These are phyloP conservation scores for Wallacemonas collosoma DNA, from an alignment of 208 protist genomes.

Conservation along the genomic window DNA sequence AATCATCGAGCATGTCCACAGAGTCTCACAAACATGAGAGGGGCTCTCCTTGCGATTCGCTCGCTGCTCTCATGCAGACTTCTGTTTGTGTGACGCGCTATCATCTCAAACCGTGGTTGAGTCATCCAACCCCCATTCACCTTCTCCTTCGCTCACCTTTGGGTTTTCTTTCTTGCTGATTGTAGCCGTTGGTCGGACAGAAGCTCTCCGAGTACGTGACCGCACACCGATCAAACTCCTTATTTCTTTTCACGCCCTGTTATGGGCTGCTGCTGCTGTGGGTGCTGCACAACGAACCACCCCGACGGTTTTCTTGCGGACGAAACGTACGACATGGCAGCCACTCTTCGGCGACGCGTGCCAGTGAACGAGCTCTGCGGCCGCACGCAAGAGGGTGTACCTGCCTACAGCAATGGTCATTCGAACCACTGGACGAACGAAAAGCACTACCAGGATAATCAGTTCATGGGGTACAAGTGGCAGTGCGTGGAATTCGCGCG, in stretches of 20 bases:
- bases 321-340: slow-evolving; percentile 1
- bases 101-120: too few species aligned
- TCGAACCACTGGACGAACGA: slow-evolving; percentile 42
- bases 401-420: slow-evolving; percentile 75
- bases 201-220: too few species aligned
- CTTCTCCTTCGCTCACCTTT: too few species aligned
- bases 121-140: too few species aligned
- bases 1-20: too few species aligned
- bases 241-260: not conserved
- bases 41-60: too few species aligned
- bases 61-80: too few species aligned
- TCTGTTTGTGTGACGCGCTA: too few species aligned
- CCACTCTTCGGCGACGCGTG: slow-evolving; percentile 11
- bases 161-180: not conserved
- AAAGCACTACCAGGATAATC: slow-evolving; percentile 45
- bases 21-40: too few species aligned
- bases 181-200: too few species aligned
- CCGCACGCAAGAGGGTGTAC: slow-evolving; percentile 50
- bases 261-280: slow-evolving; percentile 14
- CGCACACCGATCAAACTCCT: too few species aligned
- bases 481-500: slow-evolving; percentile 89
- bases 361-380: slow-evolving; percentile 58
- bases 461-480: slow-evolving; percentile 87
- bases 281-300: slow-evolving; percentile 2
- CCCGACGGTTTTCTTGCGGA: slow-evolving; percentile 8